Evolutionary conservation across 768 basidiomycete genomes (phyloP).

Genomic region (Suillus alpinus): DNA sequence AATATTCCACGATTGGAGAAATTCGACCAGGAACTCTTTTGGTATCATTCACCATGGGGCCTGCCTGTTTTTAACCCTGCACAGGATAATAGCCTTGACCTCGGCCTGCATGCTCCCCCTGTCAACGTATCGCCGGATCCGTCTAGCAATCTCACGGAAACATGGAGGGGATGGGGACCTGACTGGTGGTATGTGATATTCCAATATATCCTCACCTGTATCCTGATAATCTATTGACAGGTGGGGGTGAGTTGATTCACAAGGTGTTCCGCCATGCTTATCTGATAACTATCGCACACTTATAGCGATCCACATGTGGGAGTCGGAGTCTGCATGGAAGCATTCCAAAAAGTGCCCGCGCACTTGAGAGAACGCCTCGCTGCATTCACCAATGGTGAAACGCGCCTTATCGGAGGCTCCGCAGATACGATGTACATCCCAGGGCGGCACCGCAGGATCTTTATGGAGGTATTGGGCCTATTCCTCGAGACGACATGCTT

Average conservation of each 20-base stretch:
- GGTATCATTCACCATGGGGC: constrained; percentile 52
- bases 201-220: constrained; percentile 1
- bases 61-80: constrained; percentile 40
- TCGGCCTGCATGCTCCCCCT: constrained; percentile 35
- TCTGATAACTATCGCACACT: constrained; percentile 1
- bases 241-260: constrained; percentile 37
- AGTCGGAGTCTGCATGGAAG: constrained; percentile 40
- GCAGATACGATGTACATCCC: constrained; percentile 50
- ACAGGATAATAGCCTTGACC: constrained; percentile 20
- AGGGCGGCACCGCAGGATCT: constrained; percentile 34
- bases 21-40: constrained; percentile 44
- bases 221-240: constrained; percentile 16
- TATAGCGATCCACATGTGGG: constrained; percentile 43
- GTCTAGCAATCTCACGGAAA: constrained; percentile 33
- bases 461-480: constrained; percentile 40
- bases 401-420: constrained; percentile 46
- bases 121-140: constrained; percentile 42
- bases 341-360: constrained; percentile 34
- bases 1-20: constrained; percentile 47
- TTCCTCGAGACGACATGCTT: constrained; percentile 50
- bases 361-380: constrained; percentile 38
- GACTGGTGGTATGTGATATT: constrained; percentile 41
- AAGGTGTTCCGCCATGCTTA: neutral
- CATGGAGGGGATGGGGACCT: constrained; percentile 38
- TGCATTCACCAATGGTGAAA: constrained; percentile 29